Evolutionary conservation across 805 yeast genomes (phyloP), one percentile per base, ranked within the genome.

Genomic region (Kodamaea kaohsiungensis): DNA sequence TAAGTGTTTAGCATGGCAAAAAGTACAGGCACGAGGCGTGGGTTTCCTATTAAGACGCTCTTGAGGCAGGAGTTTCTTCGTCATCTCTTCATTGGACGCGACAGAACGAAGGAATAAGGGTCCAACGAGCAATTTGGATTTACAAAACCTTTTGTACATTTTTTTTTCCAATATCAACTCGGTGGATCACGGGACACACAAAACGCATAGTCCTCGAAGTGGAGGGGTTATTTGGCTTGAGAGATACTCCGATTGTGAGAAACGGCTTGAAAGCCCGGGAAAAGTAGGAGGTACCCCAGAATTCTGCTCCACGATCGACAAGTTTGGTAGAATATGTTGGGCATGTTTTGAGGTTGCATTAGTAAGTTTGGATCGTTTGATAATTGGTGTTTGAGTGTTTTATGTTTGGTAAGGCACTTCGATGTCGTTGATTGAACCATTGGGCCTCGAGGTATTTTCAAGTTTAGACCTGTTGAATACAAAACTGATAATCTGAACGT

Each of bases 1-100:
- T 12, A 88, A 73, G 61, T 87, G 95, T 59, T 88, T 88, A 22
- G 77, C 69, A 63, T 87, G 91, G 66, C 93, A 88, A 64, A 86
- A 86, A 16, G 77, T 77, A 63, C 95, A 88, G 1, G 93, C 95
- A 46, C 87, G 77, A 7, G 82, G 71, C 1, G 87, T 84, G 4
- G 91, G 90, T 58, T 77, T 82, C 46, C 93, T 68, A 39, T 68
- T 71, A 43, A 70, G 72, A 63, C 83, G 86, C 59, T 85, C 80
- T 51, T 77, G 80, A 10, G 69, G 67, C 1, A 86, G 76, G 19
- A 87, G 79, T 58, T 76, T 79, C 64, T 83, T 85, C 0, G 92
- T 87, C 91, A 87, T 87, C 33, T 13, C 19, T 25, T 15, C 37
- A 17, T n/a, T n/a, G 48, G 16, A 22, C n/a, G 37, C 22, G 35